Percentiles rank a stretch among this genome's conserved stretches.
phyloP scores from a whole-genome alignment of 179 eudicot genomes.

The Corrigiola litoralis region DNA sequence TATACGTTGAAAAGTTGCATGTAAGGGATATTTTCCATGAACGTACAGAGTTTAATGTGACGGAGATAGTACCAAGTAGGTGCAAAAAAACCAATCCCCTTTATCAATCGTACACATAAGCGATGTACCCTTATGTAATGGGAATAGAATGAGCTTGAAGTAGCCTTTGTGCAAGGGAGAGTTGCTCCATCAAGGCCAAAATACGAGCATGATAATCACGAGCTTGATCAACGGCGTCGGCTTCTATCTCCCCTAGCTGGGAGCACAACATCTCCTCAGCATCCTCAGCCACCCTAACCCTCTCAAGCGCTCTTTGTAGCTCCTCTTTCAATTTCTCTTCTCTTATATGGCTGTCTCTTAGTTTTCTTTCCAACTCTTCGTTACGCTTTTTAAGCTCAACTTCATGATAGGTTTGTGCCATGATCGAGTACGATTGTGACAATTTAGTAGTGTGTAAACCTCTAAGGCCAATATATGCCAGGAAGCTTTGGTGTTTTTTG shows the following conservation, averaged over 20 bases:
- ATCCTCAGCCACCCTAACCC: slow-evolving; percentile 24
- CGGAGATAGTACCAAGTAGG: not conserved
- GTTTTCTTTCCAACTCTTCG: slow-evolving; percentile 18
- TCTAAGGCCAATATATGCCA: too few species aligned
- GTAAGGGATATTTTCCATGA: too few species aligned
- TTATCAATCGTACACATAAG: too few species aligned
- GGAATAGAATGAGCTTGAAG: slow-evolving; percentile 13
- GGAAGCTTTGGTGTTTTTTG: too few species aligned
- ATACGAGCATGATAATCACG: slow-evolving; percentile 22
- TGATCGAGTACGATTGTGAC: too few species aligned
- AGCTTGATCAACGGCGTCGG: slow-evolving; percentile 24
- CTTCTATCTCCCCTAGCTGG: slow-evolving; percentile 29
- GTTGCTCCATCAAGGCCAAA: slow-evolving; percentile 22
- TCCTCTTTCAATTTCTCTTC: slow-evolving; percentile 23
- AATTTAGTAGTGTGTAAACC: too few species aligned
- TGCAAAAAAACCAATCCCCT: not conserved
- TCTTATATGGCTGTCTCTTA: slow-evolving; percentile 18
- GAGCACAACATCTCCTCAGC: slow-evolving; percentile 33
- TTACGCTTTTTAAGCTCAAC: slow-evolving; percentile 13
- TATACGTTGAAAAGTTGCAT: too few species aligned
- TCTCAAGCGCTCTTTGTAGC: slow-evolving; percentile 12
- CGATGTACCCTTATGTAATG: not conserved
- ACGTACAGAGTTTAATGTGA: too few species aligned
- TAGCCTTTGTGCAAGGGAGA: slow-evolving; percentile 21
- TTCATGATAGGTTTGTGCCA: not conserved